Percentiles rank a stretch among this genome's conserved stretches.
Conservation (phyloP, 2,329 filamentous ascomycete genomes). For the Tolypocladium capitatum region DNA sequence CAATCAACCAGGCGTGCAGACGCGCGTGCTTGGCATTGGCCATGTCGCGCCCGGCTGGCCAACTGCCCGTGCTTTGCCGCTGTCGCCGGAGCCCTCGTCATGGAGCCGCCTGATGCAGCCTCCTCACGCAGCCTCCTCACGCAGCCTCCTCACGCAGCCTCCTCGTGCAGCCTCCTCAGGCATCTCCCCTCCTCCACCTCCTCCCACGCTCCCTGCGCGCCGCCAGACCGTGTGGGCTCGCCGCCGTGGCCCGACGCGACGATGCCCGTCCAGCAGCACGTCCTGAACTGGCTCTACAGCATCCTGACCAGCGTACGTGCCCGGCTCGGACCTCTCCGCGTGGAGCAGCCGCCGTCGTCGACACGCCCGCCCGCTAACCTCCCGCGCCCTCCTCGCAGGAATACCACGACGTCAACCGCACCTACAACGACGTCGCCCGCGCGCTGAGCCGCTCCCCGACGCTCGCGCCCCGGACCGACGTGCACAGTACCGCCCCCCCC, state of each 20-base stretch:
- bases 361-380: not conserved
- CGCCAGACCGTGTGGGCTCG: not conserved
- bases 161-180: too few relatives aligned
- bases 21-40: too few relatives aligned
- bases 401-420: slow-evolving; percentile 84
- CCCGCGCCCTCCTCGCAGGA: slow-evolving; percentile 42
- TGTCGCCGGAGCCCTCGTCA: too few relatives aligned
- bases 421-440: slow-evolving; percentile 83
- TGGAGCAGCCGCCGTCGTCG: not conserved
- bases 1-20: too few relatives aligned
- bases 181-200: not conserved
- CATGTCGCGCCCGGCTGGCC: too few relatives aligned
- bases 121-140: too few relatives aligned
- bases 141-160: too few relatives aligned
- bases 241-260: slow-evolving; percentile 9
- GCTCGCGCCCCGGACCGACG: slow-evolving; percentile 76
- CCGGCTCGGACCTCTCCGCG: not conserved
- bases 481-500: slow-evolving; percentile 59
- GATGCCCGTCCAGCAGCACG: slow-evolving; percentile 72
- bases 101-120: too few relatives aligned
- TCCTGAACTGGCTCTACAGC: slow-evolving; percentile 91
- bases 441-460: slow-evolving; percentile 67
- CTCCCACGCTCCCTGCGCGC: not conserved
- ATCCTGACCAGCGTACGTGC: slow-evolving; percentile 60
- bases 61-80: too few relatives aligned